A percentile compares a stretch with the other conserved stretches of the same genome.
Conservation (phyloP, 2,329 filamentous ascomycete species). For the Bimuria novae-zelandiae region DNA sequence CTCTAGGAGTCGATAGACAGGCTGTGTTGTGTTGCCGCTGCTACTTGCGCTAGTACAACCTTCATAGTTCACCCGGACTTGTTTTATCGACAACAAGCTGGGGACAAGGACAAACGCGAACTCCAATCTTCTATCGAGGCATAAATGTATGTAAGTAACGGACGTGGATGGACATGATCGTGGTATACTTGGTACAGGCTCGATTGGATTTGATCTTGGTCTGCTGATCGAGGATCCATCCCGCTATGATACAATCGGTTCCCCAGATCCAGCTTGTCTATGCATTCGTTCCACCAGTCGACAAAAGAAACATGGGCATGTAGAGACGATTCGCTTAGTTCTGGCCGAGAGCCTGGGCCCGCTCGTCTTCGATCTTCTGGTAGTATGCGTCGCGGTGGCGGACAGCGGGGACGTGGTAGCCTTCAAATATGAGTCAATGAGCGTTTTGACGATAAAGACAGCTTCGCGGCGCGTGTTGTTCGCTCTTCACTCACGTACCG, state of each 20-base stretch:
- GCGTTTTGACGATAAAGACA: neutral
- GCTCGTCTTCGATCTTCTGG: constrained; percentile 66
- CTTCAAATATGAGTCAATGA: constrained; percentile 42
- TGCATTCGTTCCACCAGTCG: constrained; percentile 24
- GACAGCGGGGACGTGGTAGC: constrained; percentile 68
- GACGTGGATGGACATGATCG: too few relatives aligned
- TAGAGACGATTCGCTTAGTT: constrained; percentile 25
- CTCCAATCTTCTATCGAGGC: too few relatives aligned
- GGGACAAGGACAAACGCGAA: too few relatives aligned
- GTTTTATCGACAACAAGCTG: too few relatives aligned
- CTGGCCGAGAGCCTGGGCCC: constrained; percentile 54
- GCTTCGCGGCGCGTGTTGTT: neutral
- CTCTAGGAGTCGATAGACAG: too few relatives aligned
- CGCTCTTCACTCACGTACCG: constrained; percentile 51
- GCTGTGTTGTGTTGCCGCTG: too few relatives aligned
- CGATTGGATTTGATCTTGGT: constrained; percentile 22
- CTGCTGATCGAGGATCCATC: constrained; percentile 28
- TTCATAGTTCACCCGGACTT: too few relatives aligned
- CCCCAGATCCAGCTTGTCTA: constrained; percentile 29
- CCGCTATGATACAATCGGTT: constrained; percentile 41
- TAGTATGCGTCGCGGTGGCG: constrained; percentile 67
- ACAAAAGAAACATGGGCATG: constrained; percentile 35
- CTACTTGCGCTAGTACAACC: too few relatives aligned
- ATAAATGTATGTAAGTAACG: too few relatives aligned
- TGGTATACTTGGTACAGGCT: constrained; percentile 11